Conservation (phyloP, 495 filamentous ascomycete genomes). For the Penicillium canariense region DNA sequence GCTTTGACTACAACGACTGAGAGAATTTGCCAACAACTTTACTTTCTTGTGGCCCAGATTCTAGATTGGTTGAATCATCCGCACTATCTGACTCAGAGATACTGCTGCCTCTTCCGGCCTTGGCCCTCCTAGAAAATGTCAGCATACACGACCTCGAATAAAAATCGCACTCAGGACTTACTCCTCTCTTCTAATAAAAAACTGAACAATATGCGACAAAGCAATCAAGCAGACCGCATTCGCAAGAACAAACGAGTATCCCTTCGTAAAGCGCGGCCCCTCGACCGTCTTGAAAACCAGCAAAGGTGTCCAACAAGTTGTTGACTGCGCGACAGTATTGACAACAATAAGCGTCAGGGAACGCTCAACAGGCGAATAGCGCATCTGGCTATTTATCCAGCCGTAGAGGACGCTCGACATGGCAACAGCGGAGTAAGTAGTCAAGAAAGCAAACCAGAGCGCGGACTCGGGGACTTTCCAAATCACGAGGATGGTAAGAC, state of each 20-base stretch:
- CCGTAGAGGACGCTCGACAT: slow-evolving; percentile 38
- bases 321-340: slow-evolving; percentile 52
- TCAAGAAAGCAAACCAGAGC: slow-evolving; percentile 49
- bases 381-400: slow-evolving; percentile 49
- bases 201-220: slow-evolving; percentile 32
- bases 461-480: slow-evolving; percentile 51
- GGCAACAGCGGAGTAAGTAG: slow-evolving; percentile 31
- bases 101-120: not conserved
- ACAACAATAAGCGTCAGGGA: slow-evolving; percentile 51
- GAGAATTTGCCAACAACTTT: not conserved
- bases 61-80: slow-evolving; percentile 3
- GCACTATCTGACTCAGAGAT: not conserved
- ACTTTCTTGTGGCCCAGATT: slow-evolving; percentile 1
- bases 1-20: too few species aligned
- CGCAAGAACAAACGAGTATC: slow-evolving; percentile 47
- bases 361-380: slow-evolving; percentile 57
- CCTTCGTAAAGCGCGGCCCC: slow-evolving; percentile 47
- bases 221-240: slow-evolving; percentile 45
- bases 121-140: slow-evolving; percentile 7
- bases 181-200: slow-evolving; percentile 26
- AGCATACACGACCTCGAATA: not conserved
- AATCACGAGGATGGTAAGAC: slow-evolving; percentile 42
- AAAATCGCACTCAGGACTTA: slow-evolving; percentile 10
- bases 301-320: slow-evolving; percentile 37
- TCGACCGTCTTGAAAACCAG: slow-evolving; percentile 45